Conservation (phyloP, 2,329 filamentous ascomycete species). For the Trichoderma harzianum region DNA sequence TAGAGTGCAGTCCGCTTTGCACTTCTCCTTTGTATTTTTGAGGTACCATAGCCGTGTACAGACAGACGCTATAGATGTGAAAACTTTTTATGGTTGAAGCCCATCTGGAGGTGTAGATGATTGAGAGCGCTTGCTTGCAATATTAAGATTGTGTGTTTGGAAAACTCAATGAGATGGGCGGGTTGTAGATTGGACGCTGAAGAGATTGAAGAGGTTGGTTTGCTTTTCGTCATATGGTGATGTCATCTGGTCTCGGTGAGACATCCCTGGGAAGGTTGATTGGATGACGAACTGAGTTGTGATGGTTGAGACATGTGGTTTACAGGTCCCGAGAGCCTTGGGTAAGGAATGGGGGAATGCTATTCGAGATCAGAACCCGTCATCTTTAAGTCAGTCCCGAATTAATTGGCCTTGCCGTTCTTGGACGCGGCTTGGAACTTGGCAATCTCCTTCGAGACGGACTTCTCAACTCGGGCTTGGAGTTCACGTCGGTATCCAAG, state of each 20-base stretch:
- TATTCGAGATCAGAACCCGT: background rate
- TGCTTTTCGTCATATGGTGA: background rate
- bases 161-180: background rate
- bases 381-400: background rate
- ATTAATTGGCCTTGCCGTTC: slow-evolving; percentile 51
- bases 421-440: slow-evolving; percentile 65
- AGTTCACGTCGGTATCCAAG: slow-evolving; percentile 88
- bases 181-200: background rate
- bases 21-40: slow-evolving; percentile 1
- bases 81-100: background rate
- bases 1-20: background rate
- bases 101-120: background rate
- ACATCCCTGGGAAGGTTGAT: background rate
- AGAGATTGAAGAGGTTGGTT: background rate
- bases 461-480: slow-evolving; percentile 73
- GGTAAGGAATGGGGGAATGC: background rate
- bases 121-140: slow-evolving; percentile 16
- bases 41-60: background rate
- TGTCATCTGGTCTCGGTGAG: background rate
- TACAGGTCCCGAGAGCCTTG: background rate
- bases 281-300: background rate
- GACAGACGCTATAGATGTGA: background rate
- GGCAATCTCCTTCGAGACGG: slow-evolving; percentile 70
- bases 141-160: background rate
- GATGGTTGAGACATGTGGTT: background rate